These are phyloP conservation scores for Thoreauomyces humboldtii DNA, from an alignment of 192 early-diverging fungal species.

Conservation along the genomic window DNA sequence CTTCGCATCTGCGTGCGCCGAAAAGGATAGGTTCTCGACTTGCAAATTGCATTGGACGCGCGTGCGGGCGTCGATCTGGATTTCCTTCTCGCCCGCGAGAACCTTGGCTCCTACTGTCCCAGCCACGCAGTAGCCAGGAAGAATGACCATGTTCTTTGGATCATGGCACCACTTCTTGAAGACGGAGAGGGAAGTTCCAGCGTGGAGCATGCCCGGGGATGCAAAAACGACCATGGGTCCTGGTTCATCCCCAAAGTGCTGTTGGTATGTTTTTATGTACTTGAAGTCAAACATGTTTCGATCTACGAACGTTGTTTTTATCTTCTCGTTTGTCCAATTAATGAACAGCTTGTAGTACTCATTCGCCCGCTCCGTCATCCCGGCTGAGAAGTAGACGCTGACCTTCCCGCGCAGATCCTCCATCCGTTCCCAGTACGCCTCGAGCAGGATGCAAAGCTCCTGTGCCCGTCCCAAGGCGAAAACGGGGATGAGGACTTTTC, in stretches of 20 bases:
- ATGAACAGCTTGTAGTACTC: constrained; percentile 97
- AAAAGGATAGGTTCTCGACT: constrained; percentile 93
- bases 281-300: constrained; percentile 97
- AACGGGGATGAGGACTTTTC: constrained; percentile 80
- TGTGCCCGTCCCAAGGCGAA: constrained; percentile 98
- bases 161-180: constrained; percentile 95
- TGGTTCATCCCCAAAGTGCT: constrained; percentile 64
- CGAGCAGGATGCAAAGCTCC: constrained; percentile 94
- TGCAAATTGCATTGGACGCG: constrained; percentile 75
- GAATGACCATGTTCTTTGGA: constrained; percentile 93
- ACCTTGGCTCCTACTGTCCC: constrained; percentile 96
- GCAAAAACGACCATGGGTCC: constrained; percentile 96
- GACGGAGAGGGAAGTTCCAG: constrained; percentile 88
- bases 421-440: constrained; percentile 94
- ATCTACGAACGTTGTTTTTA: constrained; percentile 88
- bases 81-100: constrained; percentile 79
- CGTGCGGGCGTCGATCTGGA: constrained; percentile 78
- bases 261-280: constrained; percentile 83
- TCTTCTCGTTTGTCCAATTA: constrained; percentile 97
- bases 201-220: constrained; percentile 97
- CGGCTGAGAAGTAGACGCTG: constrained; percentile 95
- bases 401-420: constrained; percentile 70
- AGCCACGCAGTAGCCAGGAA: constrained; percentile 96
- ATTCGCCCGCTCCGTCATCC: constrained; percentile 90
- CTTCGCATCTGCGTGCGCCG: constrained; percentile 96